phyloP scores from a whole-genome alignment of 108 stramenopile genomes.

The Phaeodactylum tricornutum region DNA sequence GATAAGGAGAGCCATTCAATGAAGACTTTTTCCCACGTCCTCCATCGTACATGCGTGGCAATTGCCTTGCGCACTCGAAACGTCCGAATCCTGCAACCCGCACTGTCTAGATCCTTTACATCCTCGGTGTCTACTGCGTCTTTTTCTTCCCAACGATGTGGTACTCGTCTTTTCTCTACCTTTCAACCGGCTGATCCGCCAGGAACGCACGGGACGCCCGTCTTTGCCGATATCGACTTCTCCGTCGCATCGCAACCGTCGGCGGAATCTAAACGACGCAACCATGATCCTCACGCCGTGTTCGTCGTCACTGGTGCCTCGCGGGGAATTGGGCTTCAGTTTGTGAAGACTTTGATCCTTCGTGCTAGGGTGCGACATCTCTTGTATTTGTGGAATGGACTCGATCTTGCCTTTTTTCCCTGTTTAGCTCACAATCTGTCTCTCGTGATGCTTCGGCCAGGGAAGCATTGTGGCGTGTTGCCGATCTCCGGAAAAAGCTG shows the following conservation, averaged over 20 bases:
- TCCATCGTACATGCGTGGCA: too few species aligned
- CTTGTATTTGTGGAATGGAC: background rate
- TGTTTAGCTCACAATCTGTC: background rate
- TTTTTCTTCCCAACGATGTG: too few species aligned
- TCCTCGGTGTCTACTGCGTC: too few species aligned
- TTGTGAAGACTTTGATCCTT: slow-evolving; percentile 34
- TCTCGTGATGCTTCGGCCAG: slow-evolving; percentile 8
- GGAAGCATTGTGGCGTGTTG: slow-evolving; percentile 72
- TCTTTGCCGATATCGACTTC: slow-evolving; percentile 36
- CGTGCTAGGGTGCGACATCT: slow-evolving; percentile 25
- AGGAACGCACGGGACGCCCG: slow-evolving; percentile 24
- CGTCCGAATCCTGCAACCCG: too few species aligned
- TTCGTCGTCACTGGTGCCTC: slow-evolving; percentile 69
- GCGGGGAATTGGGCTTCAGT: slow-evolving; percentile 67
- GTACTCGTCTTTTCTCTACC: too few species aligned
- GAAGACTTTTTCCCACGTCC: too few species aligned
- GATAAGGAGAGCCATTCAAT: too few species aligned
- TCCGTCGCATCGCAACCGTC: background rate
- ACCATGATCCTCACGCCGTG: slow-evolving; percentile 58
- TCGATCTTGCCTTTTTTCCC: background rate
- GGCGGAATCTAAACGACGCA: slow-evolving; percentile 16
- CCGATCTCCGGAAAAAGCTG: slow-evolving; percentile 29
- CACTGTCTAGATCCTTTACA: too few species aligned
- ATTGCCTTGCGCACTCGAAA: too few species aligned
- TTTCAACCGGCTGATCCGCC: slow-evolving; percentile 25